Conservation (phyloP, 805 yeast genomes). For the Metschnikowia vanudenii region DNA sequence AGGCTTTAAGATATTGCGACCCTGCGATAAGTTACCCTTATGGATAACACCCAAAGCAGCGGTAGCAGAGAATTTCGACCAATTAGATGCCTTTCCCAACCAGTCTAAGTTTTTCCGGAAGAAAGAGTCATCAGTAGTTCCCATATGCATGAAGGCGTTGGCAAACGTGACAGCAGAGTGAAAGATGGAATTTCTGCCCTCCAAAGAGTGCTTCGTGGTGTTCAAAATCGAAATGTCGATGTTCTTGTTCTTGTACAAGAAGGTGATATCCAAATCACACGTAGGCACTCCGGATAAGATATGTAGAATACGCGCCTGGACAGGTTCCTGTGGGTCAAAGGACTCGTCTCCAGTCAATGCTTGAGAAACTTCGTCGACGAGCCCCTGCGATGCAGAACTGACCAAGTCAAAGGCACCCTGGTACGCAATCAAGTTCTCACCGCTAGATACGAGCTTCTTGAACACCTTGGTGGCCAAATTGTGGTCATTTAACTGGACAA, state of each 20-base stretch:
- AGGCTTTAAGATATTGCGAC: conserved; percentile 81
- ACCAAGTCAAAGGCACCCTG: conserved; percentile 97
- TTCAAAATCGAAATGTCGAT: conserved; percentile 81
- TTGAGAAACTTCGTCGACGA: conserved; percentile 58
- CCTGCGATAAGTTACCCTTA: conserved; percentile 90
- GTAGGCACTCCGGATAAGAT: conserved; percentile 91
- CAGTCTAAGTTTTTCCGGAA: conserved; percentile 89
- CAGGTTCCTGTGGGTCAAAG: conserved; percentile 24
- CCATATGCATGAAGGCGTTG: conserved; percentile 92
- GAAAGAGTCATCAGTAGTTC: conserved; percentile 93
- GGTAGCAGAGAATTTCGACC: conserved; percentile 97
- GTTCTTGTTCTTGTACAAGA: conserved; percentile 80
- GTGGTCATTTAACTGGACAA: conserved; percentile 82
- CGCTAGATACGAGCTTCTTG: conserved; percentile 53
- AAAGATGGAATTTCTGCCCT: conserved; percentile 89
- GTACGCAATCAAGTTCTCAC: conserved; percentile 62
- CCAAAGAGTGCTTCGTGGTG: conserved; percentile 76
- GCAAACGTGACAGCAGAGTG: conserved; percentile 95
- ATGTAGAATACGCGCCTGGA: conserved; percentile 49
- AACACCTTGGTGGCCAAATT: conserved; percentile 68
- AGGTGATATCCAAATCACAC: conserved; percentile 87
- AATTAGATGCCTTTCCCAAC: conserved; percentile 95
- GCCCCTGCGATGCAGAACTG: conserved; percentile 85
- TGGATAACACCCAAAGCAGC: conserved; percentile 98
- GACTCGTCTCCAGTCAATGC: conserved; percentile 33